Conservation (phyloP, 169 alveolate species). For the Plasmodium billcollinsi region DNA sequence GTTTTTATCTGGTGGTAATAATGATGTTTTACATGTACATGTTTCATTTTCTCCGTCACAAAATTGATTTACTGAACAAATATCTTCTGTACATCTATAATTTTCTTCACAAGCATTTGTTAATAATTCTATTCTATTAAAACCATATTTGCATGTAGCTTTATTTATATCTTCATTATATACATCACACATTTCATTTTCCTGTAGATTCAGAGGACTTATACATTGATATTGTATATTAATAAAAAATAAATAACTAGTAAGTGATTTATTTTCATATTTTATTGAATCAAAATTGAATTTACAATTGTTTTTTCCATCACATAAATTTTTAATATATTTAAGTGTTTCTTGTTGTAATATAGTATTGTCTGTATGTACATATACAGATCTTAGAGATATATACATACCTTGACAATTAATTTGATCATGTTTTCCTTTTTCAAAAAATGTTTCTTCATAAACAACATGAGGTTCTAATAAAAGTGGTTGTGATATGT, state of each 20-base stretch:
- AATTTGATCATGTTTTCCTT: conserved; percentile 17
- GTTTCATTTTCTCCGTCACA: conserved; percentile 17
- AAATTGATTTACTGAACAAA: conserved; percentile 39
- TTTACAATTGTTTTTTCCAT: conserved; percentile 30
- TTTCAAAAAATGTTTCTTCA: conserved; percentile 44
- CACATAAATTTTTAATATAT: not conserved
- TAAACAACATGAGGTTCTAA: conserved; percentile 33
- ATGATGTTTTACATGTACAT: conserved; percentile 28
- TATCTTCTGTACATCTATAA: conserved; percentile 8
- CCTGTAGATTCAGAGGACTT: not conserved
- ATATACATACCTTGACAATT: conserved; percentile 33
- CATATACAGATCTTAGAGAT: not conserved
- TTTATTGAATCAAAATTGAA: conserved; percentile 6
- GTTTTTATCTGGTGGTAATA: not conserved
- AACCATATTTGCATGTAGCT: conserved; percentile 16
- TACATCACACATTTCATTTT: not conserved
- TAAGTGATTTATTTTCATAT: not conserved
- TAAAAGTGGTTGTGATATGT: conserved; percentile 10
- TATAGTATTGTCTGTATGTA: not conserved
- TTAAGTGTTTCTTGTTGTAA: not conserved
- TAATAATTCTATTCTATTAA: not conserved
- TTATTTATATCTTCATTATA: not conserved
- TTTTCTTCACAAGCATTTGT: conserved; percentile 26
- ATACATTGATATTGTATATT: conserved; percentile 30
- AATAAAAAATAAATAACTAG: not conserved